Evolutionary conservation across 345 rosid species (phyloP), one percentile per base, ranked within the genome.

Genomic region (Hibiscus syriacus): DNA sequence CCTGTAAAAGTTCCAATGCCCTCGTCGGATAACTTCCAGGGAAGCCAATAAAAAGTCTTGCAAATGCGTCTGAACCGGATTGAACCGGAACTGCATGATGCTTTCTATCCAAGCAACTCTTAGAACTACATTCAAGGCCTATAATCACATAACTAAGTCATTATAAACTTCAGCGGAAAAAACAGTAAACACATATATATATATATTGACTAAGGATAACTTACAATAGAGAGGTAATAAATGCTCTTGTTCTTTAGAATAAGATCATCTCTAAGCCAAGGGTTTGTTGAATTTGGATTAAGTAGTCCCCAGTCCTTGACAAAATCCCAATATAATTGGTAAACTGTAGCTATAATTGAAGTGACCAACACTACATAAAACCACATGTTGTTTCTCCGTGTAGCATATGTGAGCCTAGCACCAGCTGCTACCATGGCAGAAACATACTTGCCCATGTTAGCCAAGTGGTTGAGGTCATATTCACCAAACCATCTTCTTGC

Each of bases 1-100:
- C 98, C 98, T 84, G 84, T 94, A 92, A 55, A 92, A 94, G 73
- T 92, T 94, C 99, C 99, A 92, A 23, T 94, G 99, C 27, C 99
- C 99, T 65, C 99, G 75, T 5, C 97, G 80, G 57, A 89, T 85
- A 54, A 94, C 96, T 81, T 94, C 99, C 30, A 86, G 75, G 0
- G 97, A 90, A 12, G 99, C 99, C 76, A 94, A 66, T 75, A 84
- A 80, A 76, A 94, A 92, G 53, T 92, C 98, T 50, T 92, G 74
- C 81, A 92, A 70, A 25, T 81, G 80, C 11, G 88, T 80, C 76
- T 87, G 85, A 2, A 88, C 76, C 4, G 45, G 79, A 66, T 27
- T 82, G 39, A 77, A 69, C 0, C 78, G 85, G 58, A 92, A 86
- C n/a, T 76, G 64, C 80, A 95, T 77, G 48, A 92, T 81, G 2